Conservation (phyloP, 148 eudicot genomes). For the Camellia granthamiana region DNA sequence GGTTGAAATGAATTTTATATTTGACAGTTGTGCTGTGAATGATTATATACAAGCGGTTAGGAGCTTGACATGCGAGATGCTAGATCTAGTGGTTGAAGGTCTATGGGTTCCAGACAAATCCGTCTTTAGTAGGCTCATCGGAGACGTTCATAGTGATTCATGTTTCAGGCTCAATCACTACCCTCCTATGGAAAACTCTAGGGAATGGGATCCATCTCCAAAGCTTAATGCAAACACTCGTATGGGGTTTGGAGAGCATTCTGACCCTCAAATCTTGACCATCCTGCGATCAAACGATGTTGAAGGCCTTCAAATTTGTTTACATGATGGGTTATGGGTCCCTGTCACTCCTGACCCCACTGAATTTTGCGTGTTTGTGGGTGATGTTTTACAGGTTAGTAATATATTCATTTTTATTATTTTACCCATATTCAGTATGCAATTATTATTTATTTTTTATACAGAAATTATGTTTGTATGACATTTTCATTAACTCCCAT, state of each 20-base stretch:
- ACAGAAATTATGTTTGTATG: too few species aligned
- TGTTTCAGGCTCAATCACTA: slow-evolving; percentile 81
- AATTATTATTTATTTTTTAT: too few species aligned
- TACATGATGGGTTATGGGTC: slow-evolving; percentile 61
- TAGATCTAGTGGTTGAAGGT: slow-evolving; percentile 71
- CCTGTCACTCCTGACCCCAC: slow-evolving; percentile 68
- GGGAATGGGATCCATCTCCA: too few species aligned
- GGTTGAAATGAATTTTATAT: too few species aligned
- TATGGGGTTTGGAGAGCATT: slow-evolving; percentile 88
- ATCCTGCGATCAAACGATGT: slow-evolving; percentile 80
- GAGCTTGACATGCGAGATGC: slow-evolving; percentile 54
- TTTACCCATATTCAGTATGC: background rate
- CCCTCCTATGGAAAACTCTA: slow-evolving; percentile 33
- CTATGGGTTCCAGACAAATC: slow-evolving; percentile 46
- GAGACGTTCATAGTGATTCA: slow-evolving; percentile 58
- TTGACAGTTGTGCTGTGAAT: slow-evolving; percentile 53
- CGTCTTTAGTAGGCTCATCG: slow-evolving; percentile 50
- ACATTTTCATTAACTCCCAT: too few species aligned
- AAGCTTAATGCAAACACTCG: too few species aligned
- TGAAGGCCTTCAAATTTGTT: slow-evolving; percentile 69
- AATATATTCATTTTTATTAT: background rate
- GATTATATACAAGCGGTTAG: slow-evolving; percentile 60
- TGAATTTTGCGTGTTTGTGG: slow-evolving; percentile 75
- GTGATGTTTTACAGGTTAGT: slow-evolving; percentile 76
- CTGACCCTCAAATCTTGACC: slow-evolving; percentile 95